Evolutionary conservation across 2,329 filamentous ascomycete species (phyloP), one percentile per base, ranked within the genome.

Genomic region (Fonsecaea monophora): DNA sequence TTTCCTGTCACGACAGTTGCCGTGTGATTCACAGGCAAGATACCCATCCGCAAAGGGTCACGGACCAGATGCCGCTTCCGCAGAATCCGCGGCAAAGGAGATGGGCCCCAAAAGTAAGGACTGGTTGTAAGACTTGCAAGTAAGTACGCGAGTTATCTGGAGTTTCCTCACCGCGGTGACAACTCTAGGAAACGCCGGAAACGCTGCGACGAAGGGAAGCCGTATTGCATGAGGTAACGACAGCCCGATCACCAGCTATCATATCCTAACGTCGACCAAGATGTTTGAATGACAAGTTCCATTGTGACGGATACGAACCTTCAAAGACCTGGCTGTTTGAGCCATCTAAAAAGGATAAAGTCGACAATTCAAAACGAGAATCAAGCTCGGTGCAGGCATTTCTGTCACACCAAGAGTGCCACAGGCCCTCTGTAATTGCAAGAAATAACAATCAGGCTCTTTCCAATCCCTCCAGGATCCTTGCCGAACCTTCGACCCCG

Each of bases 321-420:
- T 55, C 66, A 25, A 68, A 68, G 60, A 60, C 58, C 13, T 68
- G 66, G 66, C 13, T 66, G 25, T 68, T 63, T 38, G 42, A 64
- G n/a, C 58, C 63, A 32, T 61, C 42, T 37, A 34, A 4, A 3
- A 45, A 55, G 56, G 35, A 13, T 8, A 12, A 30, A 10, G 9
- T 12, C 18, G 45, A 25, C 8, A 8, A 1, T 1, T 25, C 21
- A 10, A 18, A 25, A 9, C 21, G 18, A 50, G 21, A 50, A 25
- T 3, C 45, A 30, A 10, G n/a, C 25, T 13, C 21, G 8, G 5
- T 25, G 18, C 45, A 50, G 9, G 4, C 45, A 12, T 50, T 50
- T 9, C 5, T 0, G 45, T 13, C 35, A 6, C 9, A 55, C 13
- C 8, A 2, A 8, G 18, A 18, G 1, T 37, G 30, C n/a, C 35